Base-by-base conservation (phyloP, 306 rosid genomes). In the Vachellia collinsii region DNA sequence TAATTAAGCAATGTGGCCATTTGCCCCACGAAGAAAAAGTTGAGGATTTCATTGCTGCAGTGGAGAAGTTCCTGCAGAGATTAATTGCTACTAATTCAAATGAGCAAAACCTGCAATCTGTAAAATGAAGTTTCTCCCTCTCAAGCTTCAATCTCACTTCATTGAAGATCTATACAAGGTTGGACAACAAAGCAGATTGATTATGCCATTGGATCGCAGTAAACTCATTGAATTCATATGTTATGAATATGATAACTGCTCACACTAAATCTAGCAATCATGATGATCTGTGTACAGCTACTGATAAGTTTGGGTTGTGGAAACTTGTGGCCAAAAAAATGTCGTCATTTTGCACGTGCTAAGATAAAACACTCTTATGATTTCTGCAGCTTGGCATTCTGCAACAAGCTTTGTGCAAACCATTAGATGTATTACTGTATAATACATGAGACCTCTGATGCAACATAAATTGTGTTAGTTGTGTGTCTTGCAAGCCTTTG, bases 11-110 rank as follows among this genome's bases (percentile, higher is more conserved):
- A 7, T 93, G 97, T 58, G 99, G 99, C 29, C 99, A 94, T 88
- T 79, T 93, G 79, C 97, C 97, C 8, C 97, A 93, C 22, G 97
- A 94, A 89, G 99, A 94, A 88, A 94, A 91, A 80, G 90, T 85
- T 77, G 89, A 91, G 17, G 97, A 92, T 75, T 93, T 94, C 80
- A 71, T 89, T 56, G 84, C 92, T 58, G 61, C 90, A 58, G 97
- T 91, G 84, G 88, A 91, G 77, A 94, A 83, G 82, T 94, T 94
- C 86, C 86, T 93, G 61, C 86, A 70, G 3, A 87, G 65, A 54
- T 74, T 86, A 84, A 86, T 87, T 25, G 77, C 72, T 29, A 6
- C 68, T 36, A 83, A 80, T 70, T 79, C 88, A 43, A 79, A 58
- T 20, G 63, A 91, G 83, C 90, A 83, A 70, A 50, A 37, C 61